A percentile compares a stretch with the other conserved stretches of the same genome.
Evolutionary conservation across 2,329 filamentous ascomycete species (phyloP).

Genomic region (Aspergillus novoparasiticus): DNA sequence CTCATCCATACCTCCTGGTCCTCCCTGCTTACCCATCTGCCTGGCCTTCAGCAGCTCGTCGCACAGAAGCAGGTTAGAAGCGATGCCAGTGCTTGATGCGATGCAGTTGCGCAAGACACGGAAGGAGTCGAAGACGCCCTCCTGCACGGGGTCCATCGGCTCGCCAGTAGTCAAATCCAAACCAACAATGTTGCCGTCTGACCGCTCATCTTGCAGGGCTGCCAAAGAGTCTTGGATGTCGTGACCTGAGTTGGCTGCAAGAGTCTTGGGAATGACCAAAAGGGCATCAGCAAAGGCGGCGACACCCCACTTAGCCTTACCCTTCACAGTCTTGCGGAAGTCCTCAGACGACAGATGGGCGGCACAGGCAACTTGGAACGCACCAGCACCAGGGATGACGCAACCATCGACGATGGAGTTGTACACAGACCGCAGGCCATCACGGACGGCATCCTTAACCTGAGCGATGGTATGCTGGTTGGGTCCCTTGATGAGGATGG

Average conservation of each 20-base stretch:
- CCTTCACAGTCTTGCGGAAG: constrained; percentile 90
- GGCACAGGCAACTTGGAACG: constrained; percentile 93
- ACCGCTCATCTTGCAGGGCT: constrained; percentile 79
- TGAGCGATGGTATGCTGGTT: constrained; percentile 96
- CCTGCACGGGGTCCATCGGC: constrained; percentile 91
- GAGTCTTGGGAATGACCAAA: constrained; percentile 93
- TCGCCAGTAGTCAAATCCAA: constrained; percentile 84
- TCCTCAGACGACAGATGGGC: constrained; percentile 82
- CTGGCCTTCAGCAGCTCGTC: constrained; percentile 97
- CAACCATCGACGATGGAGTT: constrained; percentile 99
- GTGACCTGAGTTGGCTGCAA: constrained; percentile 93
- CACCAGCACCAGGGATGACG: constrained; percentile 90
- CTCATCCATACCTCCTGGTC: constrained; percentile 47
- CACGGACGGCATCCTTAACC: constrained; percentile 93
- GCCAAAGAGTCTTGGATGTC: constrained; percentile 95
- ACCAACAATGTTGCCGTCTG: constrained; percentile 82
- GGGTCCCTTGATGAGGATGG: constrained; percentile 94
- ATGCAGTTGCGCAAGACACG: constrained; percentile 91
- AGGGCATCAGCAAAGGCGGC: constrained; percentile 93
- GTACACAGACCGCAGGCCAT: constrained; percentile 94
- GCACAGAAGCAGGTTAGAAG: constrained; percentile 90
- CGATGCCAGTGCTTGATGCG: constrained; percentile 91
- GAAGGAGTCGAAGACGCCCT: constrained; percentile 95
- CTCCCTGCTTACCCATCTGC: constrained; percentile 71
- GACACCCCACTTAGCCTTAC: constrained; percentile 96